These are phyloP conservation scores for Asterochloris sp. DNA, from an alignment of 139 green algal genomes.

Conservation along the genomic window DNA sequence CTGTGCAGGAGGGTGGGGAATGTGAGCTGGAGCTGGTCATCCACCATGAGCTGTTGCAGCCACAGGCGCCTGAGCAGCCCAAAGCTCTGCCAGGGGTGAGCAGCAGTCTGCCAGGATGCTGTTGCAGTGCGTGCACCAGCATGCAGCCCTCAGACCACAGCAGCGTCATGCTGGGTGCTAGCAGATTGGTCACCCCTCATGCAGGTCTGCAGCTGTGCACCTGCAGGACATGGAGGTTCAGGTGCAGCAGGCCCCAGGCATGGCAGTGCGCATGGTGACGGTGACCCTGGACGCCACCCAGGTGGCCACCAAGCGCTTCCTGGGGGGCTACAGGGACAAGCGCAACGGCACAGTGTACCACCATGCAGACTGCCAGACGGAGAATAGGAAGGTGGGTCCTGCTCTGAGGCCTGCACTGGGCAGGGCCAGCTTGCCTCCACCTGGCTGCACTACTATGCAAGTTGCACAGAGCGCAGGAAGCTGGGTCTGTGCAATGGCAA, in stretches of 20 bases:
- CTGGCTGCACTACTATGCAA: no score
- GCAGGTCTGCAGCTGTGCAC: no score
- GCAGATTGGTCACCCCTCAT: no score
- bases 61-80: neutral
- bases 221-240: slow-evolving; percentile 57
- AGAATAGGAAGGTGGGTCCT: slow-evolving; percentile 23
- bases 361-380: slow-evolving; percentile 69
- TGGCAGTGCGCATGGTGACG: slow-evolving; percentile 40
- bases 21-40: slow-evolving; percentile 18
- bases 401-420: slow-evolving; percentile 30
- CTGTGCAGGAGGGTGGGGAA: neutral
- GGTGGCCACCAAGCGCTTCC: slow-evolving; percentile 45
- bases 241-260: slow-evolving; percentile 42
- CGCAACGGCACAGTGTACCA: slow-evolving; percentile 59
- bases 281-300: slow-evolving; percentile 54
- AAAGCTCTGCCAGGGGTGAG: neutral
- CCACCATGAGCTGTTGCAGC: slow-evolving; percentile 9
- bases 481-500: no score
- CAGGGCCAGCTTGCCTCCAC: neutral
- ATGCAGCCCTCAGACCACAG: no score
- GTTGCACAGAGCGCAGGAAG: no score
- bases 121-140: neutral
- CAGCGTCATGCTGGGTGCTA: no score
- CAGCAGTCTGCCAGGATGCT: neutral
- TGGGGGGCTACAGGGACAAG: slow-evolving; percentile 71